Evolutionary conservation across 208 protist species (phyloP).

Genomic region (Trichomonas vaginalis): DNA sequence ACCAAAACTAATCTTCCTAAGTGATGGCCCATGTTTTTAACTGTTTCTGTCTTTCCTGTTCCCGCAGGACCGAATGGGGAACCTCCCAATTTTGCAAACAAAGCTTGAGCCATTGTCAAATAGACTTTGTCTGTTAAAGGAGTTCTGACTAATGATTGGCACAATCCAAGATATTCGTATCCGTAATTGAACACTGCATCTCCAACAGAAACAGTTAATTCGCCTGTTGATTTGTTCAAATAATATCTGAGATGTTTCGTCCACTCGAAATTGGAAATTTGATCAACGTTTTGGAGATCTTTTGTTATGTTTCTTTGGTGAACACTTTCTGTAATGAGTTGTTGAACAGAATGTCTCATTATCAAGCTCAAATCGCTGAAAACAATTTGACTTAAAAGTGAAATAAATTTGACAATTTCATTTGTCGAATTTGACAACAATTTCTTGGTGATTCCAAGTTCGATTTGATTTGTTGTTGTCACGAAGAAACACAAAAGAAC

Average conservation of each 20-base stretch:
- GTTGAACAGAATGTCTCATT: constrained; percentile 26
- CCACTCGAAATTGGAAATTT: constrained; percentile 11
- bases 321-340: constrained; percentile 92
- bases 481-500: background rate
- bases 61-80: constrained; percentile 86
- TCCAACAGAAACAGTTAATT: constrained; percentile 1
- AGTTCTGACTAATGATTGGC: constrained; percentile 89
- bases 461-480: background rate
- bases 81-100: constrained; percentile 82
- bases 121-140: constrained; percentile 94
- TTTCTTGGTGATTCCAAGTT: background rate
- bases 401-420: background rate
- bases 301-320: constrained; percentile 81
- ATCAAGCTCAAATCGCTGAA: background rate
- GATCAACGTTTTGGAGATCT: constrained; percentile 43
- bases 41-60: constrained; percentile 87
- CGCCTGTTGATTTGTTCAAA: background rate
- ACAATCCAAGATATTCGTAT: constrained; percentile 94
- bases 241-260: constrained; percentile 4
- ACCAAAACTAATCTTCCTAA: constrained; percentile 89
- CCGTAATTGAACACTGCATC: constrained; percentile 80
- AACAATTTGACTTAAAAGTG: background rate
- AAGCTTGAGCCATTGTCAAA: constrained; percentile 82
- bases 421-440: background rate
- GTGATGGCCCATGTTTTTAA: constrained; percentile 84